These are phyloP conservation scores for Trichopus zeylanicus DNA, from an alignment of 116 monocot species.

Conservation along the genomic window DNA sequence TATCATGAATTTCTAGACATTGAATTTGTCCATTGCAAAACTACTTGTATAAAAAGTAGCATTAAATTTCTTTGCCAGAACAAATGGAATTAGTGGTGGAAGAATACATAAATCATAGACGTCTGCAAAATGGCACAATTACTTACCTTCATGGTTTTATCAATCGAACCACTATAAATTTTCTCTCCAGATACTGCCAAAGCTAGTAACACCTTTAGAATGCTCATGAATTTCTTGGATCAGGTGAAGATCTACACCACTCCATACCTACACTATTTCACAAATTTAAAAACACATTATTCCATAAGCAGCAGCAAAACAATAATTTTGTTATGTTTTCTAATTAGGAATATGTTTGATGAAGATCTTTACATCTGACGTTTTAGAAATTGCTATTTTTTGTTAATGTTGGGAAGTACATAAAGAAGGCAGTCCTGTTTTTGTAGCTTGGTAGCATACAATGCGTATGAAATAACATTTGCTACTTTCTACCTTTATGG, in stretches of 20 bases:
- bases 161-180: constrained; percentile 1
- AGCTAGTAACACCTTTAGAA: constrained; percentile 47
- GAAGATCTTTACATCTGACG: background rate
- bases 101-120: background rate
- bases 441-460: background rate
- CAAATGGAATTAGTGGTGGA: too few relatives aligned
- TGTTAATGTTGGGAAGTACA: too few relatives aligned
- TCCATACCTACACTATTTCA: constrained; percentile 27
- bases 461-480: background rate
- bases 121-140: background rate
- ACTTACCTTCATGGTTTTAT: background rate
- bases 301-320: background rate
- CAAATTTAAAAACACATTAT: background rate
- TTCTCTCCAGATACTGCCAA: constrained; percentile 13
- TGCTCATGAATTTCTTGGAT: constrained; percentile 33
- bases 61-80: too few relatives aligned
- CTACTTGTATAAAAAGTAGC: constrained; percentile 5
- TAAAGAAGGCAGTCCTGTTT: too few relatives aligned
- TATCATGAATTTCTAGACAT: constrained; percentile 36
- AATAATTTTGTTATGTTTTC: background rate
- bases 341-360: background rate
- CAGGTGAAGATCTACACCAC: constrained; percentile 10
- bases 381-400: too few relatives aligned
- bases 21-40: constrained; percentile 20
- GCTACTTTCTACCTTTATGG: constrained; percentile 33